A percentile compares a stretch with the other conserved stretches of the same genome.
phyloP scores from a whole-genome alignment of 768 basidiomycete genomes.

The Lentinula detonsa region DNA sequence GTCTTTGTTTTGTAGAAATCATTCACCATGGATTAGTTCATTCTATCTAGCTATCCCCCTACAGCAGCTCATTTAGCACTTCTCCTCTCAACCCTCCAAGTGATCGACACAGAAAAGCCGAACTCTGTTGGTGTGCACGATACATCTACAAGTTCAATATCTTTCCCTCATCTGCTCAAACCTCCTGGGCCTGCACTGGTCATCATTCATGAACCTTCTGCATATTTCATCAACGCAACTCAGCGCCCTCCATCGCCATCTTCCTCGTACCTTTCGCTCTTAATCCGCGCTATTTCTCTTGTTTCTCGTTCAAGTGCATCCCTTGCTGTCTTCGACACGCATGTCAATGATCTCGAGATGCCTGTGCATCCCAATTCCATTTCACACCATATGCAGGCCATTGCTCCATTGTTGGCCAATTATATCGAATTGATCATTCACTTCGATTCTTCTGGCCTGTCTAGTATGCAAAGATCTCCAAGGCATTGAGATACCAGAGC shows the following conservation, averaged over 20 bases:
- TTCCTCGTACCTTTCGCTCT: slow-evolving; percentile 1
- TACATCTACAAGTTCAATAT: not conserved
- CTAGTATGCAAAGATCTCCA: too few relatives aligned
- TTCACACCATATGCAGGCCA: not conserved
- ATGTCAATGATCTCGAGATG: not conserved
- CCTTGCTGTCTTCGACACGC: not conserved
- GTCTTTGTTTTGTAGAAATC: not conserved
- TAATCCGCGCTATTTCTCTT: not conserved
- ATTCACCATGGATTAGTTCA: not conserved
- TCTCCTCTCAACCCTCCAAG: not conserved
- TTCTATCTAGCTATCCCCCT: not conserved
- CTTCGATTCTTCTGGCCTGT: not conserved
- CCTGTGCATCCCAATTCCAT: not conserved
- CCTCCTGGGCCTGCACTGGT: not conserved
- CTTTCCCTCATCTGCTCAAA: not conserved
- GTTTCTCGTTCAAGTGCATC: not conserved
- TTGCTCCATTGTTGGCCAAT: not conserved
- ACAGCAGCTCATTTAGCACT: slow-evolving; percentile 3
- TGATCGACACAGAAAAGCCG: not conserved
- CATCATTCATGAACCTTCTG: slow-evolving; percentile 1
- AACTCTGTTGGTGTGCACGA: not conserved
- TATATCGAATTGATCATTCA: not conserved
- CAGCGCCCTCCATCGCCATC: not conserved
- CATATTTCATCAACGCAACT: not conserved
- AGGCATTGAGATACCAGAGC: too few relatives aligned